phyloP scores from a whole-genome alignment of 305 asterid genomes.

The Ilex paraguariensis region DNA sequence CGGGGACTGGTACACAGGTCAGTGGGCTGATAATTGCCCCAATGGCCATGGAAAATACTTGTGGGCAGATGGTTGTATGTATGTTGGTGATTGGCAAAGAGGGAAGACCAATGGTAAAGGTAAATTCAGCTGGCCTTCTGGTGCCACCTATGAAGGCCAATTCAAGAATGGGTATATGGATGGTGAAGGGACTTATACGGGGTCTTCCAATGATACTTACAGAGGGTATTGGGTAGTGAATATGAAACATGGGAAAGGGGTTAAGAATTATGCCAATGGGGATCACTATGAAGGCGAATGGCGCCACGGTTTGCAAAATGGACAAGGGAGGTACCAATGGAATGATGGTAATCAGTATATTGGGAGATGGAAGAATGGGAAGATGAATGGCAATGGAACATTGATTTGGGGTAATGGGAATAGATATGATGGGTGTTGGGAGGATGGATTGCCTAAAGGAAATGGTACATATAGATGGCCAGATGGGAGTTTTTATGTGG shows the following conservation, averaged over 20 bases:
- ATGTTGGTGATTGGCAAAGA: conserved; percentile 68
- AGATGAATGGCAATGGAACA: conserved; percentile 72
- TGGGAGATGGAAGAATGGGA: conserved; percentile 78
- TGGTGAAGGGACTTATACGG: conserved; percentile 81
- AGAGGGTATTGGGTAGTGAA: conserved; percentile 69
- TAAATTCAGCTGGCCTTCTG: conserved; percentile 89
- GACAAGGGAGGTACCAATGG: conserved; percentile 86
- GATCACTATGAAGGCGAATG: conserved; percentile 75
- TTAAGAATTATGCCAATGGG: conserved; percentile 57
- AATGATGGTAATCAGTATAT: conserved; percentile 64
- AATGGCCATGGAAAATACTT: conserved; percentile 74
- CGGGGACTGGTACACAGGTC: conserved; percentile 77
- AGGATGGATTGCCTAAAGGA: conserved; percentile 74
- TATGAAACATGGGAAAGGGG: conserved; percentile 66
- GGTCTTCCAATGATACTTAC: conserved; percentile 57
- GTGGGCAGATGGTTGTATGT: conserved; percentile 93
- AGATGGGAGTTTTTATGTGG: conserved; percentile 86
- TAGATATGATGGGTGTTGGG: conserved; percentile 79
- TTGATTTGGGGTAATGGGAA: conserved; percentile 76
- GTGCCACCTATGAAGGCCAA: conserved; percentile 87
- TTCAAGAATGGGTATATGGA: conserved; percentile 81
- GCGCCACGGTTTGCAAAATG: conserved; percentile 59
- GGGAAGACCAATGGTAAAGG: conserved; percentile 72
- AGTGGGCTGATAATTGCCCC: conserved; percentile 65
- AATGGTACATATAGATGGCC: conserved; percentile 74